Conservation (phyloP, 768 basidiomycete species). For the Boletus insuetus region DNA sequence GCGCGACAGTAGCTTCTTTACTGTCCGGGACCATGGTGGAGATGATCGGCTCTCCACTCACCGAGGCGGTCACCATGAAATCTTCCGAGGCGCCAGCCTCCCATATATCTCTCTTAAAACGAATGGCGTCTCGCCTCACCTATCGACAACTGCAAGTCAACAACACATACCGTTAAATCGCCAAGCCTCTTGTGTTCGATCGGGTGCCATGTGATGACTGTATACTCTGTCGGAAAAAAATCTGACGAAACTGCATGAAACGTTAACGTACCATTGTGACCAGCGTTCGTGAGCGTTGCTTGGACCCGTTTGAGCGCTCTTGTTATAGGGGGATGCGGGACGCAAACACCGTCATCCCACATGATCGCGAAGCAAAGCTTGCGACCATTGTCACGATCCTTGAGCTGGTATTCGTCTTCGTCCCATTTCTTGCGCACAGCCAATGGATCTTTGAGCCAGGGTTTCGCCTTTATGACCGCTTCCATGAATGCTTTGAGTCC, state of each 20-base stretch:
- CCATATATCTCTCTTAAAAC: constrained; percentile 40
- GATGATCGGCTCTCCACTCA: constrained; percentile 55
- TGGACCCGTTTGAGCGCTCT: constrained; percentile 58
- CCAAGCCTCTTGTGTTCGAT: constrained; percentile 49
- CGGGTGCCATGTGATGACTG: constrained; percentile 72
- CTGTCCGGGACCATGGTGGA: constrained; percentile 41
- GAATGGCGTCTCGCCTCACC: background rate
- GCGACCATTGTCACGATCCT: constrained; percentile 54
- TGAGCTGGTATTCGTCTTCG: constrained; percentile 55
- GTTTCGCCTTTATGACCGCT: constrained; percentile 53
- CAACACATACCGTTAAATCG: constrained; percentile 38
- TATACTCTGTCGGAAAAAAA: background rate
- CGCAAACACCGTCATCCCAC: constrained; percentile 61
- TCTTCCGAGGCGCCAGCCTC: constrained; percentile 49
- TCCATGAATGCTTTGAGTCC: constrained; percentile 69
- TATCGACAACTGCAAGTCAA: constrained; percentile 3
- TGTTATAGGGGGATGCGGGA: constrained; percentile 62
- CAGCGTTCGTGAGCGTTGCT: constrained; percentile 53
- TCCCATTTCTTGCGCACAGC: constrained; percentile 58
- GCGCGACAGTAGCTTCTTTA: constrained; percentile 12
- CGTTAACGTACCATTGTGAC: constrained; percentile 55
- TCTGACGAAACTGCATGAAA: background rate
- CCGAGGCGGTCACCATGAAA: constrained; percentile 34
- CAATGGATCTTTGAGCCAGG: constrained; percentile 68
- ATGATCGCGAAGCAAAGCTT: constrained; percentile 57